Base-by-base conservation (phyloP, 805 yeast species). In the Candida pseudoglaebosa region DNA sequence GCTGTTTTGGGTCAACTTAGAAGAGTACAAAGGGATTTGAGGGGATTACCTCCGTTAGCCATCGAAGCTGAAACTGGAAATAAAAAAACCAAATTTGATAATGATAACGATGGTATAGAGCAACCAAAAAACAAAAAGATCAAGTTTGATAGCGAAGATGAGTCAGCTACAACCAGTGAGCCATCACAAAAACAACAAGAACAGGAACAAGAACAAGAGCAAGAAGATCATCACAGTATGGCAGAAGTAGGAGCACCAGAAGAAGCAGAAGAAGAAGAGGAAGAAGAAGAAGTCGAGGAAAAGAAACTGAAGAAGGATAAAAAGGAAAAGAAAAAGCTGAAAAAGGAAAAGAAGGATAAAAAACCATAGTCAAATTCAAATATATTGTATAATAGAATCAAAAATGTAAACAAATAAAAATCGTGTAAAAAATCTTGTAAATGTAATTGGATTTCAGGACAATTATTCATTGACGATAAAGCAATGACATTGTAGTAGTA, bases 21-120 rank as follows among this genome's bases (percentile, higher is more conserved):
- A 50, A 73, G 95, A 56, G 67, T 84, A 29, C 91, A 82, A 54
- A 74, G 95, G 61, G 87, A 83, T 46, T 74, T 85, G 47, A 70
- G 88, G 48, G 95, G 95, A 1, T 70, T 86, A 41, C 91, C 95
- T 7, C 95, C 95, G 26, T 50, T 61, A 28, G 28, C 30, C 14
- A 8, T 17, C 17, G 34, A 32, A 20, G 28, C 41, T 7, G 50
- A 45, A 24, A 41, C 26, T 30, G 38, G 49, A 26, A 54, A 50
- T 41, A 59, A 58, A 47, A 56, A 57, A 43, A 55, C 44, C 38
- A 56, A 52, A 38, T 57, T 58, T 32, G 59, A 53, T 26, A 57
- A 52, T 18, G 47, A 46, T 40, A 54, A 56, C 30, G 57, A 53
- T 32, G 56, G 50, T 18, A 47, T 45, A 20, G 51, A 37, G 13